A percentile compares a stretch with the other conserved stretches of the same genome.
Evolutionary conservation across 495 filamentous ascomycete genomes (phyloP).

Genomic region (Penicillium fimorum): DNA sequence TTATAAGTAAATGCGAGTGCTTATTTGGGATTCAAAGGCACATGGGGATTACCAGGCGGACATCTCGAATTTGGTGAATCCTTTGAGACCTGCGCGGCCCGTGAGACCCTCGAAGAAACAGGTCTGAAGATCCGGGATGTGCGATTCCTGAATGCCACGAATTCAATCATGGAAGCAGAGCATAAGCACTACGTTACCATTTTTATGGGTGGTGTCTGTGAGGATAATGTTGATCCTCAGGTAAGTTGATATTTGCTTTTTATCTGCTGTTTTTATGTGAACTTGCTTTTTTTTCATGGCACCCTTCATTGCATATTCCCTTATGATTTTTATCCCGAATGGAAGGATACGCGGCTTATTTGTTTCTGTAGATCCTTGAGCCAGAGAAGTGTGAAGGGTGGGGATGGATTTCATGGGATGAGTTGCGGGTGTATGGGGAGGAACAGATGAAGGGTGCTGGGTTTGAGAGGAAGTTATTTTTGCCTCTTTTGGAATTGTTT

Average conservation of each 20-base stretch:
- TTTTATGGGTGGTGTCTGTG: constrained; percentile 52
- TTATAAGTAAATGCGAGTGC: background rate
- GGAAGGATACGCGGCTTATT: background rate
- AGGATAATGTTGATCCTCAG: constrained; percentile 45
- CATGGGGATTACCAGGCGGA: constrained; percentile 64
- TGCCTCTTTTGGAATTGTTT: constrained; percentile 55
- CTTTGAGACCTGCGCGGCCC: constrained; percentile 54
- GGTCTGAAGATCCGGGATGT: constrained; percentile 51
- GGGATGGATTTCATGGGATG: constrained; percentile 58
- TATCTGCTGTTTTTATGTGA: background rate
- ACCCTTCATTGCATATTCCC: background rate
- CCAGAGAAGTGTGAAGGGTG: constrained; percentile 66
- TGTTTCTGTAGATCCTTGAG: constrained; percentile 41
- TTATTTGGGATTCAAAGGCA: constrained; percentile 33
- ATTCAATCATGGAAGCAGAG: constrained; percentile 53
- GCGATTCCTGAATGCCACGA: constrained; percentile 54
- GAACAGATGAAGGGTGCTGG: constrained; percentile 9
- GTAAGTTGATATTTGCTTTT: constrained; percentile 34
- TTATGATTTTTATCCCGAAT: background rate
- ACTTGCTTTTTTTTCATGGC: background rate
- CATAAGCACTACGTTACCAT: constrained; percentile 66
- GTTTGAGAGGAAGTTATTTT: constrained; percentile 44
- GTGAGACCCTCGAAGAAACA: constrained; percentile 69
- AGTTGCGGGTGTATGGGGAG: constrained; percentile 22
- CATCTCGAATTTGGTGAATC: constrained; percentile 66